phyloP scores from a whole-genome alignment of 306 rosid species.

The Trifolium fragiferum region DNA sequence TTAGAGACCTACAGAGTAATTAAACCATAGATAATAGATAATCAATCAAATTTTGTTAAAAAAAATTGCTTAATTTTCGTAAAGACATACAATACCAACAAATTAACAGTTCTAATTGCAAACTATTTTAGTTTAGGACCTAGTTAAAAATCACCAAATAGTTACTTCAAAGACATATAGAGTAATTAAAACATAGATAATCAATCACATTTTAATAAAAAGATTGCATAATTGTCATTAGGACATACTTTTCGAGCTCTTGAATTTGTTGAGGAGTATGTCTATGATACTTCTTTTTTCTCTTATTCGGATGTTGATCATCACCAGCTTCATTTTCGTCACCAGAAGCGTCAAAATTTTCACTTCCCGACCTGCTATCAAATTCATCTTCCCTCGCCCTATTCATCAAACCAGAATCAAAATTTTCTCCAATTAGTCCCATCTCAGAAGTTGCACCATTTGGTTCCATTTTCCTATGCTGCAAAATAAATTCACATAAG shows the following conservation, averaged over 20 bases:
- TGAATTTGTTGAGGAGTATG: conserved; percentile 87
- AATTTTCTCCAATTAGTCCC: conserved; percentile 62
- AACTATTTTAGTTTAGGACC: background rate
- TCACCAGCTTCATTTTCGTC: conserved; percentile 76
- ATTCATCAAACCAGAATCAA: conserved; percentile 57
- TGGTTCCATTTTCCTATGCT: conserved; percentile 73
- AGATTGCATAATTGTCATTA: conserved; percentile 6
- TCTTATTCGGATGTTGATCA: conserved; percentile 51
- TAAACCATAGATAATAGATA: no score
- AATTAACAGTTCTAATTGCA: no score
- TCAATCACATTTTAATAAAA: background rate
- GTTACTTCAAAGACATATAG: no score
- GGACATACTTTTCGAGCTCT: conserved; percentile 79
- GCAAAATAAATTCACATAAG: conserved; percentile 26
- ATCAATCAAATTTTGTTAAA: no score
- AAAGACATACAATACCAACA: no score
- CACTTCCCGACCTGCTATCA: conserved; percentile 91
- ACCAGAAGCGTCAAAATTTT: conserved; percentile 74
- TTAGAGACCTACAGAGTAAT: background rate
- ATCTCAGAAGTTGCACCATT: conserved; percentile 60
- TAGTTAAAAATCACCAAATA: background rate
- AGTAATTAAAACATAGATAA: conserved; percentile 9
- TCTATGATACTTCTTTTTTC: conserved; percentile 82
- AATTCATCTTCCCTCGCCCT: conserved; percentile 74
- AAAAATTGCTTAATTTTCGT: no score